Conservation (phyloP, 345 rosid species). For the Citrus trifoliata region DNA sequence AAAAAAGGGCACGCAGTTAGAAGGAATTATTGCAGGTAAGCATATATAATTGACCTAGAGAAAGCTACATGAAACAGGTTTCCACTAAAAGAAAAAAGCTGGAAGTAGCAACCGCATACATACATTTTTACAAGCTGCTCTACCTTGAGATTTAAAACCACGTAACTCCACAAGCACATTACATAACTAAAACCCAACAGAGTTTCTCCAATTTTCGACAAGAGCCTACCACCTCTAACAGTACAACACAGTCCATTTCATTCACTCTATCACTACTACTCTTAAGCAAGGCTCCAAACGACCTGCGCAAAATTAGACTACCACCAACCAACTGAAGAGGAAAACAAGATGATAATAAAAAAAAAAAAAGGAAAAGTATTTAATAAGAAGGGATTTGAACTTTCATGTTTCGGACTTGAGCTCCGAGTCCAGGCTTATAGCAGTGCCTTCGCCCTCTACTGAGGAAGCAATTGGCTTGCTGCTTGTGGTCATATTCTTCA, state of each 20-base stretch:
- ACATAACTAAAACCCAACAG: slow-evolving; percentile 22
- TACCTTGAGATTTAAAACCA: slow-evolving; percentile 18
- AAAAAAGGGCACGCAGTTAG: slow-evolving; percentile 4
- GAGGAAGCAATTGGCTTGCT: slow-evolving; percentile 29
- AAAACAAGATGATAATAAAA: neutral
- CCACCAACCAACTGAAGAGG: slow-evolving; percentile 7
- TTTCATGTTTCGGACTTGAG: slow-evolving; percentile 29
- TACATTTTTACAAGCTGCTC: slow-evolving; percentile 17
- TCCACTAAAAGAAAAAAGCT: neutral
- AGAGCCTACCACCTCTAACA: neutral
- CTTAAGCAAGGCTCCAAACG: slow-evolving; percentile 19
- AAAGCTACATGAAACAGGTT: slow-evolving; percentile 15
- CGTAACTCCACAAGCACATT: slow-evolving; percentile 22
- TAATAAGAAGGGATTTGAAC: slow-evolving; percentile 1
- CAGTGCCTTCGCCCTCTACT: slow-evolving; percentile 32
- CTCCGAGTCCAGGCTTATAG: slow-evolving; percentile 40
- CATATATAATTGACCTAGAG: neutral
- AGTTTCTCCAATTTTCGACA: neutral
- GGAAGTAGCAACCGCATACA: neutral
- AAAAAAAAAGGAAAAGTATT: neutral
- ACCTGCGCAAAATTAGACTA: slow-evolving; percentile 20
- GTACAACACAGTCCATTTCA: neutral
- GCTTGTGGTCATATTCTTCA: slow-evolving; percentile 47
- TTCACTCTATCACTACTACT: slow-evolving; percentile 1
- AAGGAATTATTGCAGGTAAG: neutral